These are phyloP conservation scores for Yamadazyma triangularis DNA, from an alignment of 1,139 yeast genomes.

Conservation along the genomic window DNA sequence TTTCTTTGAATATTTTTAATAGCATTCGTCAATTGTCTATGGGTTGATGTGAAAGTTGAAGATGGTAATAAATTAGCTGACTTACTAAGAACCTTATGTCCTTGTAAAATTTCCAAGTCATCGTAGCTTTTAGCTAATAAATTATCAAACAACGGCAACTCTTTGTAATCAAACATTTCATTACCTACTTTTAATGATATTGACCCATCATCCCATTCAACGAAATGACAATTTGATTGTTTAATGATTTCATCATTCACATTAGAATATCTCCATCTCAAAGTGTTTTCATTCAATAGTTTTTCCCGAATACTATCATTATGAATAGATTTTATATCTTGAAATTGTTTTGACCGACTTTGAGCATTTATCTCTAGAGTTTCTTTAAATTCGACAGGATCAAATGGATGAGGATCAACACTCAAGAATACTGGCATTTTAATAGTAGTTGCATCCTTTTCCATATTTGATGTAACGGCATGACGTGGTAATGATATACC, in stretches of 20 bases:
- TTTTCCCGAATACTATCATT: constrained; percentile 47
- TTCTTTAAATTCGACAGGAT: constrained; percentile 63
- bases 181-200: constrained; percentile 80
- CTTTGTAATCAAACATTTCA: constrained; percentile 78
- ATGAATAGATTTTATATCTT: constrained; percentile 30
- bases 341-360: constrained; percentile 25
- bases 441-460: constrained; percentile 48
- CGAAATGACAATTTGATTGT: constrained; percentile 84
- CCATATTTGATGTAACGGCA: constrained; percentile 45
- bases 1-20: constrained; percentile 63
- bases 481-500: constrained; percentile 75
- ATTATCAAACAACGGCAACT: constrained; percentile 66
- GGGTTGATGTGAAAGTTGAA: constrained; percentile 78
- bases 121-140: constrained; percentile 71
- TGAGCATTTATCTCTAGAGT: constrained; percentile 45
- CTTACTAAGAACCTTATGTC: constrained; percentile 44
- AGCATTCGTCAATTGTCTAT: constrained; percentile 73
- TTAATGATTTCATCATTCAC: constrained; percentile 64
- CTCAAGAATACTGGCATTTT: constrained; percentile 79
- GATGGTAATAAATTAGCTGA: constrained; percentile 80
- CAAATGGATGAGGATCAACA: constrained; percentile 85
- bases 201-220: constrained; percentile 94
- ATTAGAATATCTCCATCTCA: constrained; percentile 88
- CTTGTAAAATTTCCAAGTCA: constrained; percentile 66
- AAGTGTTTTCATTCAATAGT: constrained; percentile 71